phyloP scores from a whole-genome alignment of 805 yeast genomes.

The Candida vaughaniae region DNA sequence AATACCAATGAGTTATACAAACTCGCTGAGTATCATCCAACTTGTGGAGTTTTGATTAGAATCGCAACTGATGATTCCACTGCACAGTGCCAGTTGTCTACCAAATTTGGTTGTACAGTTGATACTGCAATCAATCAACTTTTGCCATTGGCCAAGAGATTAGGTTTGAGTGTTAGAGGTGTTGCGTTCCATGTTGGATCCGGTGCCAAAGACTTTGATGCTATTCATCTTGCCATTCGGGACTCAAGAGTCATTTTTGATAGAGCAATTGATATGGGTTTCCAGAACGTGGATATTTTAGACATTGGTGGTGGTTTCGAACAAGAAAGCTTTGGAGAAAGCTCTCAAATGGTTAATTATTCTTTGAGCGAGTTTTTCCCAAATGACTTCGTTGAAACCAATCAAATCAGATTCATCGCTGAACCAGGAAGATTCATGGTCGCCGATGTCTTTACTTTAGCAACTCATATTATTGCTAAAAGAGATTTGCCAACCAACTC shows the following conservation, averaged over 20 bases:
- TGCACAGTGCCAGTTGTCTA: constrained; percentile 81
- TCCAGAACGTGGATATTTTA: constrained; percentile 47
- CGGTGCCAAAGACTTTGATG: constrained; percentile 73
- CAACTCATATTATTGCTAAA: constrained; percentile 82
- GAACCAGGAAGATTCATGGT: constrained; percentile 94
- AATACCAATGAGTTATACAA: constrained; percentile 82
- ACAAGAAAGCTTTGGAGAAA: constrained; percentile 55
- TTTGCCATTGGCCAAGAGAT: constrained; percentile 57
- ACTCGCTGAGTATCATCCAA: constrained; percentile 64
- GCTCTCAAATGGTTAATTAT: constrained; percentile 55
- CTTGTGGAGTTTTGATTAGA: constrained; percentile 69
- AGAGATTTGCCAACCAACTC: constrained; percentile 36
- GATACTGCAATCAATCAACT: constrained; percentile 49
- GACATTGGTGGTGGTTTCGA: constrained; percentile 97
- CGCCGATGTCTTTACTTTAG: constrained; percentile 81
- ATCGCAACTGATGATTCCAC: constrained; percentile 86
- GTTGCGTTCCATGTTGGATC: constrained; percentile 96
- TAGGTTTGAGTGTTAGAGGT: constrained; percentile 70
- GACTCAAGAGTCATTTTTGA: constrained; percentile 74
- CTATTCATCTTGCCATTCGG: constrained; percentile 66
- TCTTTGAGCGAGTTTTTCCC: constrained; percentile 66
- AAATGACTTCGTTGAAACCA: constrained; percentile 18
- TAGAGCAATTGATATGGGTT: constrained; percentile 38
- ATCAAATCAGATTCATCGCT: constrained; percentile 59
- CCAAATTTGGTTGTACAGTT: constrained; percentile 84